Evolutionary conservation across 2,329 filamentous ascomycete species (phyloP), one percentile per base, ranked within the genome.

Genomic region (Fusarium xylarioides): DNA sequence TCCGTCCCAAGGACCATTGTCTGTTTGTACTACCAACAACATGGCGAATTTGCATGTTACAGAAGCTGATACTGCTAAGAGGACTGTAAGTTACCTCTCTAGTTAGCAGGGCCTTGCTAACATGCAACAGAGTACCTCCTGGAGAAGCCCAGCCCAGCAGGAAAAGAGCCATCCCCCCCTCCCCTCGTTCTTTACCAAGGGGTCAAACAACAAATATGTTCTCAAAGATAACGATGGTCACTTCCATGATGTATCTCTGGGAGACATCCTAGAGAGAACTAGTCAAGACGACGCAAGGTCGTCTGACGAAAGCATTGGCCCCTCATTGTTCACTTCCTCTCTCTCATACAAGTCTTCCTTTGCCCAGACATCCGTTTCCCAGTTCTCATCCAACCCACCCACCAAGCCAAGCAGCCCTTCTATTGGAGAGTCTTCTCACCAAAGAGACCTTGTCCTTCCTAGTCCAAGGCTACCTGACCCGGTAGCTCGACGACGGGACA

Each of bases 261-360:
- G 38, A 16, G 59, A 65, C 2, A 65, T 64, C 4, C 28, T 65
- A 7, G 32, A 58, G 16, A 69, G 43, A 32, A 43, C 47, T 14
- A 67, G 44, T 19, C 53, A 59, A 8, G 57, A 71, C 14, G 68
- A 71, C 4, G 15, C 18, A 12, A 54, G 34, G 16, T 71, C 68
- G 11, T 71, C 67, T 14, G 50, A 58, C 15, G 53, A 71, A 26
- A 71, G 68, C 42, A 50, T 35, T 35, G 46, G 49, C 18, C 67
- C 62, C 23, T 66, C 68, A 10, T 11, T 70, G 10, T 60, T 66
- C 23, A 56, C 56, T 32, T 56, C 67, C 54, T 66, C 62, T 4
- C 62, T 49, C 9, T 71, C 67, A 23, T 71, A 71, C 52, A 71
- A 71, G 43, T 71, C 67, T 21, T 72, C 64, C 15, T 71, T 68